Evolutionary conservation across 2,329 filamentous ascomycete genomes (phyloP), one percentile per base, ranked within the genome.

Genomic region (Scortechinia acanthostroma): DNA sequence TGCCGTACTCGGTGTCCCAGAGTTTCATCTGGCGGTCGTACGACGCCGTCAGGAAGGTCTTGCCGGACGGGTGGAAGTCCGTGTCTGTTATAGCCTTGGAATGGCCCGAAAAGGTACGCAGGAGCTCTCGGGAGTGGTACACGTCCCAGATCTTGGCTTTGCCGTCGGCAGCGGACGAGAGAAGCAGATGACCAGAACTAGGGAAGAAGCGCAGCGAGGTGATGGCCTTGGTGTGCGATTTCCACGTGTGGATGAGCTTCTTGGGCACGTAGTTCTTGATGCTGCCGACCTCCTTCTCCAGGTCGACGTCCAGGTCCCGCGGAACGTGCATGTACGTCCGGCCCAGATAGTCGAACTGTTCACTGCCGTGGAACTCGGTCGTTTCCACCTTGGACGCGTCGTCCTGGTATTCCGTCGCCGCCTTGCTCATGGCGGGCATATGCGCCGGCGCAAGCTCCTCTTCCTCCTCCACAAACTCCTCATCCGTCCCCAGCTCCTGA

Each of bases 261-360:
- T 95, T 97, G 28, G 93, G 93, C 47, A 94, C 88, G 60, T 81
- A 98, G 63, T 95, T 97, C 59, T 91, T 91, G 58, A 79, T 65
- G 57, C 83, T 90, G 55, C 87, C 88, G 40, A 74, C 63, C 49
- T 94, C 89, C 65, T 93, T 94, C 51, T 75, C 77, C 54, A 98
- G 71, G 59, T 95, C 87, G 60, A 95, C 72, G 58, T 89, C 88
- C 65, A 95, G 69, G 60, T 95, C 91, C 61, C 89, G 90, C 3
- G 93, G 93, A 42, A 97, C 76, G 65, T 98, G 93, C 91, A 98
- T 96, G 62, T 95, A 98, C 23, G 91, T 95, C 52, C 93, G 76
- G 42, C 93, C 93, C 61, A 94, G 87, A 68, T 98, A 98, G 62
- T 98, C 93, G 70, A 83, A 85, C 65, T 93, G 73, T 58, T 87